Evolutionary conservation across 2,329 filamentous ascomycete genomes (phyloP).

Genomic region (Hypoxylon sp.): DNA sequence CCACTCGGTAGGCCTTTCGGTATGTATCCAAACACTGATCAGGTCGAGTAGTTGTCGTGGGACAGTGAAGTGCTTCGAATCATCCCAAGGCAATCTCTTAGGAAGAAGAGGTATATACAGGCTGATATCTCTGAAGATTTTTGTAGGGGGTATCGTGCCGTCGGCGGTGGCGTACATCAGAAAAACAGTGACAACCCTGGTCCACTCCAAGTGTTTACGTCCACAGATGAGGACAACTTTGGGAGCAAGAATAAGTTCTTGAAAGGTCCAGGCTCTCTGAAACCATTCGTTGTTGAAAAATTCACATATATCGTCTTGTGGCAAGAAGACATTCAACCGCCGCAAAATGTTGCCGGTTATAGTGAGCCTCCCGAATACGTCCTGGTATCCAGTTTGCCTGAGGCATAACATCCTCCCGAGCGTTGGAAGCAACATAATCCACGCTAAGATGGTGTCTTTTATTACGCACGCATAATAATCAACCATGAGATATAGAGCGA

Average conservation of each 20-base stretch:
- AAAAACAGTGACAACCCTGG: background rate
- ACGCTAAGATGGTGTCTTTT: background rate
- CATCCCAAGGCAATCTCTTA: no score
- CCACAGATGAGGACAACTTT: background rate
- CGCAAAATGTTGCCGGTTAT: background rate
- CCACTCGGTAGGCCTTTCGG: background rate
- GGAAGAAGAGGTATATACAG: no score
- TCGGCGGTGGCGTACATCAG: no score
- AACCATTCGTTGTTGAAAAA: conserved; percentile 5
- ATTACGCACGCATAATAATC: background rate
- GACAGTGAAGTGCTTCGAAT: background rate
- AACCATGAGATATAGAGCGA: background rate
- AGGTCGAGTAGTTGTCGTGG: background rate
- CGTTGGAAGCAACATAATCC: background rate
- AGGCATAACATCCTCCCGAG: background rate
- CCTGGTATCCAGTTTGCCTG: background rate
- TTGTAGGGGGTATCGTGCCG: no score
- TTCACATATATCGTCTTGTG: background rate
- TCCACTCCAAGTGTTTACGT: background rate
- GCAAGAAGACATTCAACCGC: background rate
- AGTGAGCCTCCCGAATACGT: background rate
- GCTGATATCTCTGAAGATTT: no score
- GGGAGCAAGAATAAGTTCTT: conserved; percentile 5
- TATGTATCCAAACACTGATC: background rate
- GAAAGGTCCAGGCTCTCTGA: conserved; percentile 9